Evolutionary conservation across 2,329 filamentous ascomycete genomes (phyloP).

Genomic region (Colletotrichum salicis): DNA sequence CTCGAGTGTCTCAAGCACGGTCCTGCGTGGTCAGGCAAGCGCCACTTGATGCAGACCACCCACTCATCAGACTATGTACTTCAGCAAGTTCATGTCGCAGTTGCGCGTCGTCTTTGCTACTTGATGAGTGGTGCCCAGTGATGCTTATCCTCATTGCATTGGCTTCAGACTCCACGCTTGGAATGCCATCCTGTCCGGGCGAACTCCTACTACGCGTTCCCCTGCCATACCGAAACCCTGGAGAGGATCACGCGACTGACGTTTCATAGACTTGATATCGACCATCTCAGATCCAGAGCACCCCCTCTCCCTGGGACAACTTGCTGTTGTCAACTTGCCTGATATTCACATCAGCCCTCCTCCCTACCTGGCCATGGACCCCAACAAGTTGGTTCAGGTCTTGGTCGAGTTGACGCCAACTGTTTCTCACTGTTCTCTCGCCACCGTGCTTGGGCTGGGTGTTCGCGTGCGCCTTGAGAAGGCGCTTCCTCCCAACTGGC

Average conservation of each 20-base stretch:
- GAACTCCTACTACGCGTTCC: conserved; percentile 1
- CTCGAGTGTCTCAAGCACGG: neutral
- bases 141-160: neutral
- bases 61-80: neutral
- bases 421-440: conserved; percentile 95
- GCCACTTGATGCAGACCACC: neutral
- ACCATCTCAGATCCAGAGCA: conserved; percentile 97
- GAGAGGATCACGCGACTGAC: conserved; percentile 46
- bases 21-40: conserved; percentile 6
- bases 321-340: conserved; percentile 94
- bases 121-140: neutral
- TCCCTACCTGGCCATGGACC: conserved; percentile 64
- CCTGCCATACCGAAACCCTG: neutral
- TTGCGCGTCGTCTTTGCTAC: neutral
- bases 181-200: neutral
- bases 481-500: conserved; percentile 88
- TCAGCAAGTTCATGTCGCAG: conserved; percentile 18
- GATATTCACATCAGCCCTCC: conserved; percentile 85
- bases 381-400: conserved; percentile 74
- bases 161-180: neutral
- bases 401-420: conserved; percentile 93
- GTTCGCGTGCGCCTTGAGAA: conserved; percentile 92
- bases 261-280: conserved; percentile 81
- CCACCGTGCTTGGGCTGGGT: conserved; percentile 94
- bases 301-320: conserved; percentile 89